Percentiles rank a stretch among this genome's conserved stretches.
phyloP scores from a whole-genome alignment of 208 protist genomes.

The Phytomonas sp. region DNA sequence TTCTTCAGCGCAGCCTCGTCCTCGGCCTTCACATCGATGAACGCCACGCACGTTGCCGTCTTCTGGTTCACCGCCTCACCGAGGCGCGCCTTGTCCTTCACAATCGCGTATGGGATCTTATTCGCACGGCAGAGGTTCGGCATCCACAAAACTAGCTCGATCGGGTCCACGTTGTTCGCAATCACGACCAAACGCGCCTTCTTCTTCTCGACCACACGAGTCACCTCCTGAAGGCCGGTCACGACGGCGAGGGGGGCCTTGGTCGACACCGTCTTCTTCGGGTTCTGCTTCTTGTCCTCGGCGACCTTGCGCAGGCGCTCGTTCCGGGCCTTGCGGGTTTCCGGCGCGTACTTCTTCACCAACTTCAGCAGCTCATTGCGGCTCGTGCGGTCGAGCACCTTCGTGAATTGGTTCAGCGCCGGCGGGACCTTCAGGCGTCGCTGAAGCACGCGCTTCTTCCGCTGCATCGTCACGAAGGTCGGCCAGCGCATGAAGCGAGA shows the following conservation, averaged over 20 bases:
- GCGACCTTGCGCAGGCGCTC: conserved; percentile 90
- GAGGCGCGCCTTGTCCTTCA: conserved; percentile 98
- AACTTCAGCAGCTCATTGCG: conserved; percentile 96
- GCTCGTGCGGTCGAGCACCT: conserved; percentile 90
- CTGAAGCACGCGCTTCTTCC: conserved; percentile 96
- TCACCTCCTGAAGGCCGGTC: conserved; percentile 98
- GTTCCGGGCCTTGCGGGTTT: conserved; percentile 93
- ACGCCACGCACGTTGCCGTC: conserved; percentile 92
- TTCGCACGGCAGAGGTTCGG: conserved; percentile 98
- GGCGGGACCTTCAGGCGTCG: conserved; percentile 96
- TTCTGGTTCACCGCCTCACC: conserved; percentile 96
- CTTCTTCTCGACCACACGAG: conserved; percentile 96
- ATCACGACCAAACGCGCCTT: conserved; percentile 99
- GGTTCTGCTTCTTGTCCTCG: conserved; percentile 88
- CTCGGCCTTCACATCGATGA: conserved; percentile 94
- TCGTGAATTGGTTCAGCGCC: conserved; percentile 85
- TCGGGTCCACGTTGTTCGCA: conserved; percentile 99
- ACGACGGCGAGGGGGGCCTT: conserved; percentile 90
- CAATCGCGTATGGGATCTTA: conserved; percentile 99
- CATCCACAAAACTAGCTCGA: conserved; percentile 99
- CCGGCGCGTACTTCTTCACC: conserved; percentile 97
- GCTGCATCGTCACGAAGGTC: conserved; percentile 97
- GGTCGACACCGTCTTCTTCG: conserved; percentile 63
- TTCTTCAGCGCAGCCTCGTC: conserved; percentile 90
- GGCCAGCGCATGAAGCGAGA: conserved; percentile 98